Conservation (phyloP, 306 rosid genomes). For the Rubus idaeus region DNA sequence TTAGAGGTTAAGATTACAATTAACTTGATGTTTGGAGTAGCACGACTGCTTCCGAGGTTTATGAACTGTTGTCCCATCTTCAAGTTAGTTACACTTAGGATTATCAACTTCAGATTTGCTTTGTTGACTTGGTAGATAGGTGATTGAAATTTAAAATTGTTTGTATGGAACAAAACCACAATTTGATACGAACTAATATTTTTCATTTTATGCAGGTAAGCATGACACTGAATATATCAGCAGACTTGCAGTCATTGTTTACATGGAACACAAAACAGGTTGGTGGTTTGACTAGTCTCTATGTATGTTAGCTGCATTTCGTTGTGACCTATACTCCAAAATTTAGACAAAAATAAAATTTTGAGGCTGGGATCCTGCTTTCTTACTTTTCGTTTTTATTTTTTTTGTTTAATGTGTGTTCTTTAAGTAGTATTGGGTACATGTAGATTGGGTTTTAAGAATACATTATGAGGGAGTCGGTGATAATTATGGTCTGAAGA, state of each 20-base stretch:
- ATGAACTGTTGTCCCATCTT: not conserved
- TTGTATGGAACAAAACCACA: not conserved
- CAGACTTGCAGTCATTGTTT: constrained; percentile 88
- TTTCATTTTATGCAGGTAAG: constrained; percentile 64
- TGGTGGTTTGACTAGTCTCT: constrained; percentile 21
- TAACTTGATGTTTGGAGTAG: not conserved
- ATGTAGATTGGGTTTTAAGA: not conserved
- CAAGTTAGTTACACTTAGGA: not conserved
- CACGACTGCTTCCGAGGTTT: not conserved
- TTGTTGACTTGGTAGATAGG: not conserved
- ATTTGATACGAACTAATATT: constrained; percentile 21
- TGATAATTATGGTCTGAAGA: not conserved
- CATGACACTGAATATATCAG: constrained; percentile 82
- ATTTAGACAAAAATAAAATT: too few relatives aligned
- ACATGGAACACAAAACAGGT: constrained; percentile 99
- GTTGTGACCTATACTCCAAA: not conserved
- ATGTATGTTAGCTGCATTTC: not conserved
- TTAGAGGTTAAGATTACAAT: not conserved
- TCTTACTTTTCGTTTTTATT: too few relatives aligned
- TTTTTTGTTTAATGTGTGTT: not conserved
- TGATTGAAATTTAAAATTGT: constrained; percentile 3
- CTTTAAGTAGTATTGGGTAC: not conserved
- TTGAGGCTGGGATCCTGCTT: too few relatives aligned
- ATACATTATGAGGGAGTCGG: not conserved
- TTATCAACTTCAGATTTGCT: not conserved